Evolutionary conservation across 2,329 filamentous ascomycete genomes (phyloP), one percentile per base, ranked within the genome.

Genomic region (Xylaria arbuscula): DNA sequence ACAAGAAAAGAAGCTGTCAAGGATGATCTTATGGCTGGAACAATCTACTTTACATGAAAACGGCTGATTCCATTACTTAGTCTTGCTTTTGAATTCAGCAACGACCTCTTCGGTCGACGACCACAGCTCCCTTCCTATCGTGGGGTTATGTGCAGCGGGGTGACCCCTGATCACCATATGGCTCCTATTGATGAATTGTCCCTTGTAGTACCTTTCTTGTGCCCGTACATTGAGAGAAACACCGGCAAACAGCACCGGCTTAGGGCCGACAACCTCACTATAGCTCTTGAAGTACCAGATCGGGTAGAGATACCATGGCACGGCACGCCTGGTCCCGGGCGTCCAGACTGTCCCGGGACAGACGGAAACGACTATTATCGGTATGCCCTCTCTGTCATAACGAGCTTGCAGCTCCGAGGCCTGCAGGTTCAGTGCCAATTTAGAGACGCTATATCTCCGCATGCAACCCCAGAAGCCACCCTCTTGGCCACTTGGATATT

Each of bases 301-400:
- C 11, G 38, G 24, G 24, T 36, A 62, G 50, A 62, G 60, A 50
- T 36, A 55, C 40, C 51, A 62, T 9, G 60, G 60, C 28, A 62
- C 50, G 36, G 51, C 60, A 17, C 60, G 60, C 40, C 42, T 55
- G 24, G 60, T 62, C 28, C 60, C 60, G 24, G 60, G 60, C 11
- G 60, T 62, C 60, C 60, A 62, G 17, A 62, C 50, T 10, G 60
- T 55, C n/a, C 60, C 60, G 24, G 60, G 60, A 24, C 60, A 62
- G 17, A 62, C 60, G 28, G 50, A 45, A 36, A 62, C 55, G 22
- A 62, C 60, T 9, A 62, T n/a, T 55, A 62, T 62, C 24, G 60
- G 60, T 7, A 62, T n/a, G 28, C 60, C 50, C 40, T 62, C 60
- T 17, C 32, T 22, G 51, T 62, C 60, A 24, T 55, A 62, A 15